Evolutionary conservation across 768 basidiomycete genomes (phyloP), one percentile per base, ranked within the genome.

Genomic region (Mycena venus): DNA sequence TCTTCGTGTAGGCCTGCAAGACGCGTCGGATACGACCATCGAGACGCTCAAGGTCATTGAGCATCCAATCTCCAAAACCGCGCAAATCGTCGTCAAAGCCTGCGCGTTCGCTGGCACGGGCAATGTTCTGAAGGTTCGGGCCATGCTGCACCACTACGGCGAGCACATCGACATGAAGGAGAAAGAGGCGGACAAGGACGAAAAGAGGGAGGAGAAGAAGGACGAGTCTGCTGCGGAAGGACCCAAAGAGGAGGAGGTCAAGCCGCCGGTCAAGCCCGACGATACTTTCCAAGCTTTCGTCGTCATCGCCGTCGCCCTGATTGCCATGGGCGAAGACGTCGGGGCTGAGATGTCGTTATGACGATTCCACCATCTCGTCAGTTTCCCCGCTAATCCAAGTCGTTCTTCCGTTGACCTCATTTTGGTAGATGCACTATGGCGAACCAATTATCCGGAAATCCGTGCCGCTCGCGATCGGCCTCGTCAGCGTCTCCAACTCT

Each of bases 241-340:
- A 84, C n/a, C n/a, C n/a, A n/a, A n/a, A n/a, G n/a, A n/a, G n/a
- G n/a, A n/a, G n/a, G n/a, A n/a, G n/a, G n/a, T n/a, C n/a, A n/a
- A n/a, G n/a, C n/a, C n/a, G n/a, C n/a, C n/a, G n/a, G n/a, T n/a
- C n/a, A n/a, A n/a, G 86, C 74, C 81, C 65, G 92, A 95, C 73
- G 95, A 96, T 76, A 92, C 93, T 31, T 96, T 95, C 88, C 95
- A 99, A 82, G 91, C 95, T 0, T 94, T 99, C 75, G 95, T 97
- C 19, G 96, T 98, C 32, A 88, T 99, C 68, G 98, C 96, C 32
- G 95, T 99, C 78, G 93, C 98, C 0, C 84, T 99, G 70, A 95
- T 99, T 49, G 93, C 98, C 5, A 99, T 99, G 97, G 98, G 98
- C 23, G 98, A 99, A 84, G 97, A 99, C n/a, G n/a, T n/a, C n/a